Conservation (phyloP, 176 grass and related monocot genomes). For the Bothriochloa decipiens region DNA sequence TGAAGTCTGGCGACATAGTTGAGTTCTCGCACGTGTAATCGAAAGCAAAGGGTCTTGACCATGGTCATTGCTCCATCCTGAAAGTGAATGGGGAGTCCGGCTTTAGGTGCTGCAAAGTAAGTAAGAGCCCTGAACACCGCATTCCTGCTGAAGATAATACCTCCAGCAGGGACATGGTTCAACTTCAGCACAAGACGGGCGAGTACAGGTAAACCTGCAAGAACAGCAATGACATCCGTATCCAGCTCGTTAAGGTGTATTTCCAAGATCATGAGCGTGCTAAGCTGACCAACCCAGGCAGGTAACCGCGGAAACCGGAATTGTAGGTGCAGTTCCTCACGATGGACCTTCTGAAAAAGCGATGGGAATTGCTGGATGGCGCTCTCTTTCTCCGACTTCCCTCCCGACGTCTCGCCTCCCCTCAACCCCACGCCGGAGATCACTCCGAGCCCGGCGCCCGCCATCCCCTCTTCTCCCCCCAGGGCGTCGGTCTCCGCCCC, state of each 20-base stretch:
- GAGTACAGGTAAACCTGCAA: background rate
- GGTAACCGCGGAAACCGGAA: background rate
- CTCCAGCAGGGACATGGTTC: background rate
- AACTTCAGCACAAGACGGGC: background rate
- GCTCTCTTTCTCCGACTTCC: too few relatives aligned
- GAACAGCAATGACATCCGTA: background rate
- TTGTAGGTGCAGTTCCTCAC: background rate
- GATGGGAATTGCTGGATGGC: too few relatives aligned
- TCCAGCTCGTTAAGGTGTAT: background rate
- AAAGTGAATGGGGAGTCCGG: background rate
- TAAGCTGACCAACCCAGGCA: background rate
- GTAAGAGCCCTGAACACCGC: background rate
- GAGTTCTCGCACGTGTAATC: background rate
- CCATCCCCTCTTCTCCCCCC: too few relatives aligned
- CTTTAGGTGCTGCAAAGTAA: background rate
- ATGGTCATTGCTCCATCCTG: background rate
- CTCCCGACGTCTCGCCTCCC: too few relatives aligned
- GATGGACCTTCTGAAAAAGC: conserved; percentile 88
- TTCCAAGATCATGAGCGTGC: background rate
- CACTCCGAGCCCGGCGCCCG: too few relatives aligned
- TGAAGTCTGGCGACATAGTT: background rate
- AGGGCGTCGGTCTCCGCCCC: too few relatives aligned
- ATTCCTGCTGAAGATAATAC: background rate
- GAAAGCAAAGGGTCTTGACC: background rate
- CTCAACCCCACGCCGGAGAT: too few relatives aligned